phyloP scores from a whole-genome alignment of 495 filamentous ascomycete genomes.

The Amniculicola lignicola region DNA sequence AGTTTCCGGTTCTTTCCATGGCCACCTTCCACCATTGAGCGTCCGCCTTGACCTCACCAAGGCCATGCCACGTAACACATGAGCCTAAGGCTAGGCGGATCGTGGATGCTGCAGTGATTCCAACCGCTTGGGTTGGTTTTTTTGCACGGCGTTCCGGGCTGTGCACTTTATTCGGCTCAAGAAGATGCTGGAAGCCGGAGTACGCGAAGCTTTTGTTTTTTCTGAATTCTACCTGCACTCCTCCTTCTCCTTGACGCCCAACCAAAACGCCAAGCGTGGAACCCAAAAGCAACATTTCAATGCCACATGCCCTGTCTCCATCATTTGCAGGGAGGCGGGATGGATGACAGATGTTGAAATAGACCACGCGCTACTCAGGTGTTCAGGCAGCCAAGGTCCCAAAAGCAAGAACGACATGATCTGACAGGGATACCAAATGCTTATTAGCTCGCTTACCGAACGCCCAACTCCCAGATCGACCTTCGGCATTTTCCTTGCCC shows the following conservation, averaged over 20 bases:
- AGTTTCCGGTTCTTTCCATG: too few species aligned
- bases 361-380: constrained; percentile 16
- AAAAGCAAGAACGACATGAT: not conserved
- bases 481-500: not conserved
- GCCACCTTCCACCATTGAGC: too few species aligned
- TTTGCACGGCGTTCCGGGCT: too few species aligned
- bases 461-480: not conserved
- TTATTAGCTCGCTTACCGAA: constrained; percentile 11
- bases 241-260: constrained; percentile 20
- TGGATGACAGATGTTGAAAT: constrained; percentile 18
- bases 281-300: constrained; percentile 11
- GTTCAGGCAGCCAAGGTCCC: not conserved
- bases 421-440: constrained; percentile 6
- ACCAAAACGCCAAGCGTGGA: constrained; percentile 11
- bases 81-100: too few species aligned
- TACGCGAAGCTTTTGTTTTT: constrained; percentile 1
- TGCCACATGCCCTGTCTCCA: not conserved
- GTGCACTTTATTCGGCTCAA: too few species aligned
- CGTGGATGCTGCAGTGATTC: too few species aligned
- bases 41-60: too few species aligned
- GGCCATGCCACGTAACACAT: too few species aligned
- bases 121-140: too few species aligned
- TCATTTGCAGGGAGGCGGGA: not conserved
- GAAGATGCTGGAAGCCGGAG: not conserved
- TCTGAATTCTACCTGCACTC: constrained; percentile 7